These are phyloP conservation scores for Toxoplasma gondii DNA, from an alignment of 169 alveolate species.

Conservation along the genomic window DNA sequence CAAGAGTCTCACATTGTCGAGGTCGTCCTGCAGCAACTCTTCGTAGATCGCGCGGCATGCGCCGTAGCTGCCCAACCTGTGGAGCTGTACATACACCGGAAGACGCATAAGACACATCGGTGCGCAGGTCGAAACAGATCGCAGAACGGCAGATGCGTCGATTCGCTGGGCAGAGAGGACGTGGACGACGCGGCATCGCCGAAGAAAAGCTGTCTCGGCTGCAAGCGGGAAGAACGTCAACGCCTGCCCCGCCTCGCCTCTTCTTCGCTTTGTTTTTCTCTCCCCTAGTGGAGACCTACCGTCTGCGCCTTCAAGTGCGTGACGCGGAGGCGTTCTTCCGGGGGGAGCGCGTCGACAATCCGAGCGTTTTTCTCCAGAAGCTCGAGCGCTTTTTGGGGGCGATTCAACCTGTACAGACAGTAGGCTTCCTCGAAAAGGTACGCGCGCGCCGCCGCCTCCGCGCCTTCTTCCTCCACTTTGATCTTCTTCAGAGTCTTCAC, in stretches of 20 bases:
- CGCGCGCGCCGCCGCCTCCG: neutral
- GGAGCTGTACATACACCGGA: slow-evolving; percentile 6
- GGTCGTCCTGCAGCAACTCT: slow-evolving; percentile 9
- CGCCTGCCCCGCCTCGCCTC: too few relatives aligned
- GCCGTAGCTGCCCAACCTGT: slow-evolving; percentile 13
- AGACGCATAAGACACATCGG: too few relatives aligned
- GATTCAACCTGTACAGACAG: slow-evolving; percentile 49
- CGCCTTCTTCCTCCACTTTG: neutral
- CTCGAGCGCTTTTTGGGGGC: slow-evolving; percentile 44
- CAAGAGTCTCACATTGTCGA: neutral
- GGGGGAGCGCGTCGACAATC: neutral
- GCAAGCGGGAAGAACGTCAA: too few relatives aligned
- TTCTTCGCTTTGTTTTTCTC: too few relatives aligned
- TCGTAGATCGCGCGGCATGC: slow-evolving; percentile 8
- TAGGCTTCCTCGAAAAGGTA: slow-evolving; percentile 38
- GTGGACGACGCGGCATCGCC: too few relatives aligned
- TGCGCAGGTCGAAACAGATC: too few relatives aligned
- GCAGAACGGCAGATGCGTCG: too few relatives aligned
- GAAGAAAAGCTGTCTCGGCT: too few relatives aligned
- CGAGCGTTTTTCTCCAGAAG: neutral
- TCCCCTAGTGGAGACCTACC: neutral
- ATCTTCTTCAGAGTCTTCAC: neutral
- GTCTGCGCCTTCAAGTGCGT: slow-evolving; percentile 27
- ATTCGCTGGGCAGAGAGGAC: too few relatives aligned
- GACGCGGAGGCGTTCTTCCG: slow-evolving; percentile 4